Conservation (phyloP, 306 rosid genomes). For the Cucurbita argyrosperma region DNA sequence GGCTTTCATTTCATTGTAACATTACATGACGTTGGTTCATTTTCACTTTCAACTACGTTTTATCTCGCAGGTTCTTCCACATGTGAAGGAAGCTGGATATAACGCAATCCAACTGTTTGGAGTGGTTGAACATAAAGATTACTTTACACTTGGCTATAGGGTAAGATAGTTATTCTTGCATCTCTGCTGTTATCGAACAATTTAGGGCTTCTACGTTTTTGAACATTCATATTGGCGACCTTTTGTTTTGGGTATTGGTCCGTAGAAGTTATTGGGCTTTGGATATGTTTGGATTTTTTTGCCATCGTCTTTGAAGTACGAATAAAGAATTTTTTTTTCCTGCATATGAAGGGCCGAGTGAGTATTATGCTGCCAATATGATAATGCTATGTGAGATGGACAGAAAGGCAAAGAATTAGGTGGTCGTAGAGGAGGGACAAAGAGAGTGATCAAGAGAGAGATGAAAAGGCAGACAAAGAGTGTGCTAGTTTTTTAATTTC, state of each 20-base stretch:
- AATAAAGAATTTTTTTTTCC: neutral
- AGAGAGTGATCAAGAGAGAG: neutral
- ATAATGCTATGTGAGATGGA: neutral
- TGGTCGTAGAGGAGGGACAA: neutral
- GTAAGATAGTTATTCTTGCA: constrained; percentile 32
- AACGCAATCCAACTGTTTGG: constrained; percentile 87
- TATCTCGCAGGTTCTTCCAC: constrained; percentile 68
- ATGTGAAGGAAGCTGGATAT: constrained; percentile 83
- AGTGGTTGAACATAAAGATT: constrained; percentile 83
- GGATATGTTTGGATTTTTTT: neutral
- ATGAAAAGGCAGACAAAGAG: neutral
- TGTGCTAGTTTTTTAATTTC: too few species aligned
- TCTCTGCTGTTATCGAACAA: neutral
- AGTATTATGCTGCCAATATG: neutral
- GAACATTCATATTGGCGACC: neutral
- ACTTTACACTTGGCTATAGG: constrained; percentile 87
- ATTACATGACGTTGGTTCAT: neutral
- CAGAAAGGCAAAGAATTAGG: neutral
- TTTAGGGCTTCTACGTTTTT: constrained; percentile 3
- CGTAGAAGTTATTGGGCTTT: neutral
- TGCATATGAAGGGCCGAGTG: neutral
- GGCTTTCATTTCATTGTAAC: neutral
- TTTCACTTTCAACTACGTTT: constrained; percentile 7
- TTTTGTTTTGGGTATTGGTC: neutral
- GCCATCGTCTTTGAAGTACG: neutral